Evolutionary conservation across 257 asterid genomes (phyloP).

Genomic region (Coffea canephora): DNA sequence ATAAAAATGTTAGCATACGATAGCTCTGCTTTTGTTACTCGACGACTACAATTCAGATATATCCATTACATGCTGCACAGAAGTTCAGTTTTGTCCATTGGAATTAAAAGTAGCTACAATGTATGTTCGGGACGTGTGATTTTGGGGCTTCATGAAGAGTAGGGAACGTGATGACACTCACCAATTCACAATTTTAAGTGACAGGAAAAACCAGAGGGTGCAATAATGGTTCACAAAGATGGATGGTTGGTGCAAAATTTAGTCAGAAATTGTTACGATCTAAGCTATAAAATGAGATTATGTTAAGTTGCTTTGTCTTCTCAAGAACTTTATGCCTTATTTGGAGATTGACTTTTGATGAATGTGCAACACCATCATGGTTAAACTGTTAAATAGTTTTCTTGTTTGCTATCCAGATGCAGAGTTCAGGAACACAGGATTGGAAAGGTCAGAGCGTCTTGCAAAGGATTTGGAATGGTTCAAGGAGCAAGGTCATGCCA

Average conservation of each 20-base stretch:
- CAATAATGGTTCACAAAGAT: neutral
- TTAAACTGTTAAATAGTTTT: neutral
- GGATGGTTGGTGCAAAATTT: neutral
- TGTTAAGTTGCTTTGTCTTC: neutral
- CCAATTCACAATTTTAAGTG: neutral
- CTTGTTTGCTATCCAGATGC: constrained; percentile 47
- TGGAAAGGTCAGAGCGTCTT: constrained; percentile 75
- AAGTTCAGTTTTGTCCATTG: neutral
- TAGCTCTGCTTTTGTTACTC: neutral
- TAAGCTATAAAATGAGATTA: neutral
- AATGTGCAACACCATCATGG: neutral
- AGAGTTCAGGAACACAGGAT: constrained; percentile 84
- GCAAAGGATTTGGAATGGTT: constrained; percentile 91
- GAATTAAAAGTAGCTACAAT: neutral
- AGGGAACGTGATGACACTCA: neutral
- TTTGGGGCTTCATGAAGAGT: neutral
- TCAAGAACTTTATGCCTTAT: neutral
- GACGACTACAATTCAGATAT: neutral
- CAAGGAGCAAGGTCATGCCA: constrained; percentile 63
- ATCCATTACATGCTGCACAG: neutral
- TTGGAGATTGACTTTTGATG: neutral
- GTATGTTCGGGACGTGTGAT: neutral
- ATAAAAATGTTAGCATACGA: neutral
- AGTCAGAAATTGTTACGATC: neutral
- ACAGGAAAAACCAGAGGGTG: neutral